phyloP scores from a whole-genome alignment of 129 eudicot genomes.

The Artemisia tridentata region DNA sequence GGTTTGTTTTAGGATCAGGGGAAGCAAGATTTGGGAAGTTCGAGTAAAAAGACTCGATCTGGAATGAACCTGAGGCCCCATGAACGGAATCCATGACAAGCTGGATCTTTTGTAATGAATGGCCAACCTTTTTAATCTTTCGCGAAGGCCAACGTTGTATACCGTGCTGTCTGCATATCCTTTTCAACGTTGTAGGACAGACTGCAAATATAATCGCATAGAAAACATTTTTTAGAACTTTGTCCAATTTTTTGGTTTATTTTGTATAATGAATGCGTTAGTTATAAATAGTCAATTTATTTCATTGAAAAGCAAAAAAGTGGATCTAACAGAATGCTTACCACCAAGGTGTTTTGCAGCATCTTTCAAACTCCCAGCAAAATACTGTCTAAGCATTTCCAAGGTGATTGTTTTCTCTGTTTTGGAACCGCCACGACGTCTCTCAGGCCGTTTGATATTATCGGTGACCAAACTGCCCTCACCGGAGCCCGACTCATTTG shows the following conservation, averaged over 20 bases:
- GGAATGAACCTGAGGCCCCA: constrained; percentile 67
- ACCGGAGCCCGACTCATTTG: constrained; percentile 36
- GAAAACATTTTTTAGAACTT: no score
- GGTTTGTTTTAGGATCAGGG: constrained; percentile 45
- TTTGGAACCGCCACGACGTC: constrained; percentile 49
- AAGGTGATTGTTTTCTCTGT: constrained; percentile 75
- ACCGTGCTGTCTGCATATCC: constrained; percentile 95
- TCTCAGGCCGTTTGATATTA: constrained; percentile 44
- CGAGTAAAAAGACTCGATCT: constrained; percentile 76
- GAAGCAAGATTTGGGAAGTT: constrained; percentile 76
- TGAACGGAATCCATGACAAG: constrained; percentile 90
- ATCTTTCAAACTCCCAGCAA: constrained; percentile 95
- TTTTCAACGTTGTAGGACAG: constrained; percentile 89
- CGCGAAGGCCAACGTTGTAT: constrained; percentile 98
- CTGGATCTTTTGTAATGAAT: constrained; percentile 79
- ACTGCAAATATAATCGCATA: constrained; percentile 43
- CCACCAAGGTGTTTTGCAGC: constrained; percentile 95
- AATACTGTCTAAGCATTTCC: constrained; percentile 81
- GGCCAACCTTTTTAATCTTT: constrained; percentile 89
- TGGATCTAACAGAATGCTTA: constrained; percentile 33
- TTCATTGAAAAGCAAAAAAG: not conserved
- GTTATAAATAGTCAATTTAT: no score
- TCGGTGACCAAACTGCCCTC: constrained; percentile 40
- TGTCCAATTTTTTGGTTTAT: no score
- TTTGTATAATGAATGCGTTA: no score